Evolutionary conservation across 1,284 basidiomycete species (phyloP).

Genomic region (Tilletia walkeri): DNA sequence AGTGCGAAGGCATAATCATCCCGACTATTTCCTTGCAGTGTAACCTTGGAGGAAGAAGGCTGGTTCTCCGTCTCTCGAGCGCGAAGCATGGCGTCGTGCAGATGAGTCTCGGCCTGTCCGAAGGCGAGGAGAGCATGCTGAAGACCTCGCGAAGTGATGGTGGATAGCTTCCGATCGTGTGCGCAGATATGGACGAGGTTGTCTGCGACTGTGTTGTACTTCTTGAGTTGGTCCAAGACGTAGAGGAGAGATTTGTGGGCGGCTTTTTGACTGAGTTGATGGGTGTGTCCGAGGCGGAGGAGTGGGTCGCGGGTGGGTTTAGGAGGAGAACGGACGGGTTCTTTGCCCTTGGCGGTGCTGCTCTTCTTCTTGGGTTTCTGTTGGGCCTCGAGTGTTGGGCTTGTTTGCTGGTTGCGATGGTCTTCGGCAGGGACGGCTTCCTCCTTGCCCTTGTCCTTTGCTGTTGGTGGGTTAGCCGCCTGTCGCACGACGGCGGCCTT

Average conservation of each 20-base stretch:
- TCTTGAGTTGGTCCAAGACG: not conserved
- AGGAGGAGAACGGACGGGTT: not conserved
- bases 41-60: not conserved
- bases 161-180: not conserved
- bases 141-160: not conserved
- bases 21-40: not conserved
- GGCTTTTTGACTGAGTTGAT: too few relatives aligned
- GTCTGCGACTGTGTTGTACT: slow-evolving; percentile 7
- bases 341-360: not conserved
- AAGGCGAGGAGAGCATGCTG: slow-evolving; percentile 2
- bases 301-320: not conserved
- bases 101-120: not conserved
- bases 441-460: not conserved
- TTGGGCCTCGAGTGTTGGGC: not conserved
- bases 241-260: not conserved
- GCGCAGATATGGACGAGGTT: not conserved
- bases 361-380: not conserved
- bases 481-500: too few relatives aligned
- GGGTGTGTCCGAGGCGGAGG: too few relatives aligned
- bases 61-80: not conserved
- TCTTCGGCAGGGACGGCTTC: too few relatives aligned
- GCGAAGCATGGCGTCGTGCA: not conserved
- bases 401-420: too few relatives aligned
- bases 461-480: too few relatives aligned
- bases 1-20: not conserved